A percentile compares a stretch with the other conserved stretches of the same genome.
Evolutionary conservation across 805 yeast species (phyloP).

Genomic region (Wickerhamomyces hampshirensis): DNA sequence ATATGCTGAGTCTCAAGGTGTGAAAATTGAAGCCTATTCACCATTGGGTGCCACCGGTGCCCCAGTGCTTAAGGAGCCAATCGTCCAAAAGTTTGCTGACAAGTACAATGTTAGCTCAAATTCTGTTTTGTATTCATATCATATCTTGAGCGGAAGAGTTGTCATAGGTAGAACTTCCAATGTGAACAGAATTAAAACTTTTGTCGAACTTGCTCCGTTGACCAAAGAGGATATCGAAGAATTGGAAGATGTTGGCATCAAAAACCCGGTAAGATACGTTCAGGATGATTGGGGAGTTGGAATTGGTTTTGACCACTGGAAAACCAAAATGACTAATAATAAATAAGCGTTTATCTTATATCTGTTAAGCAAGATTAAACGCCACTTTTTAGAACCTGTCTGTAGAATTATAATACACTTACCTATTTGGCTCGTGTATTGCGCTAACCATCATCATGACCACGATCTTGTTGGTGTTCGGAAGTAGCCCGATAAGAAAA

Average conservation of each 20-base stretch:
- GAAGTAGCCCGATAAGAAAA: no score
- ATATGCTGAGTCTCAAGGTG: constrained; percentile 47
- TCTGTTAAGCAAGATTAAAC: no score
- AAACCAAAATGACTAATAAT: no score
- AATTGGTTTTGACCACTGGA: constrained; percentile 18
- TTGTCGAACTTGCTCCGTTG: constrained; percentile 32
- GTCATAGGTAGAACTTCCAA: constrained; percentile 71
- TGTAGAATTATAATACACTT: no score
- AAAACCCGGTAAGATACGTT: constrained; percentile 28
- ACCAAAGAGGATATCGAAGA: constrained; percentile 37
- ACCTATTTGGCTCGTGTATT: background rate
- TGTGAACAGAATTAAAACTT: constrained; percentile 49
- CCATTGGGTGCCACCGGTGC: constrained; percentile 67
- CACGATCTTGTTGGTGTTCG: no score
- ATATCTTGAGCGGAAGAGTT: constrained; percentile 54
- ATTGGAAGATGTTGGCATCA: constrained; percentile 29
- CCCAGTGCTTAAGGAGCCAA: constrained; percentile 50
- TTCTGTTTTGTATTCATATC: constrained; percentile 60
- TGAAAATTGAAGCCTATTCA: constrained; percentile 51
- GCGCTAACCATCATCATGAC: background rate
- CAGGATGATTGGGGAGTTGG: constrained; percentile 22
- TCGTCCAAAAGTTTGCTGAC: constrained; percentile 47
- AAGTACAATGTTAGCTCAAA: constrained; percentile 49
- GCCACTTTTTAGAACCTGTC: no score
- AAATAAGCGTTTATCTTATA: no score